These are phyloP conservation scores for Nitzschia sp. DNA, from an alignment of 108 stramenopile genomes.

Conservation along the genomic window DNA sequence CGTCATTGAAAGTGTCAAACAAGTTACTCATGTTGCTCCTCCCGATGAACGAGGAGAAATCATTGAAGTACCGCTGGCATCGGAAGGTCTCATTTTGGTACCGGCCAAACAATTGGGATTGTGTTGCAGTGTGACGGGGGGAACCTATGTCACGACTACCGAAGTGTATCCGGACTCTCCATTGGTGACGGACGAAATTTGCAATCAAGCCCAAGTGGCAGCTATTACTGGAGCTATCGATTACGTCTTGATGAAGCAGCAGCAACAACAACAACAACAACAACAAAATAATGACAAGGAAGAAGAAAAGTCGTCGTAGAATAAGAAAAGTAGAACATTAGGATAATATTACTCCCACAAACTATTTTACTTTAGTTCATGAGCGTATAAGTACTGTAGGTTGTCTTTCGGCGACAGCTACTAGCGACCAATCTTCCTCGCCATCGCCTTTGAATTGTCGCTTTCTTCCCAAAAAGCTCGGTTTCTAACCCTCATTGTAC, in stretches of 20 bases:
- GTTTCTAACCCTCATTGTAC: too few species aligned
- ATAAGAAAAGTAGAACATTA: too few species aligned
- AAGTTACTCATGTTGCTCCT: slow-evolving; percentile 72
- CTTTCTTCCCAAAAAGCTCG: too few species aligned
- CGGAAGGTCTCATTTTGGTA: slow-evolving; percentile 52
- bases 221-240: slow-evolving; percentile 52
- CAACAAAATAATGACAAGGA: too few species aligned
- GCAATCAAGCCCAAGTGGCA: slow-evolving; percentile 67
- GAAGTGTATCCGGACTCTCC: slow-evolving; percentile 72
- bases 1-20: slow-evolving; percentile 44
- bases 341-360: too few species aligned
- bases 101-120: slow-evolving; percentile 45
- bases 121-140: slow-evolving; percentile 52
- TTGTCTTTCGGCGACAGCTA: too few species aligned
- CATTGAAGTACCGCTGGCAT: slow-evolving; percentile 37
- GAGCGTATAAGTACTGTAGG: too few species aligned
- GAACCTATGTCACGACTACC: slow-evolving; percentile 49
- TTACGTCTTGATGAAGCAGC: slow-evolving; percentile 28
- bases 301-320: too few species aligned
- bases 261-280: too few species aligned
- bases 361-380: too few species aligned
- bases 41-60: slow-evolving; percentile 44
- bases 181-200: slow-evolving; percentile 47
- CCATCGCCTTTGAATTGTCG: too few species aligned
- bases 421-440: too few species aligned